Evolutionary conservation across 208 protist species (phyloP).

Genomic region (Polymyxa betae): DNA sequence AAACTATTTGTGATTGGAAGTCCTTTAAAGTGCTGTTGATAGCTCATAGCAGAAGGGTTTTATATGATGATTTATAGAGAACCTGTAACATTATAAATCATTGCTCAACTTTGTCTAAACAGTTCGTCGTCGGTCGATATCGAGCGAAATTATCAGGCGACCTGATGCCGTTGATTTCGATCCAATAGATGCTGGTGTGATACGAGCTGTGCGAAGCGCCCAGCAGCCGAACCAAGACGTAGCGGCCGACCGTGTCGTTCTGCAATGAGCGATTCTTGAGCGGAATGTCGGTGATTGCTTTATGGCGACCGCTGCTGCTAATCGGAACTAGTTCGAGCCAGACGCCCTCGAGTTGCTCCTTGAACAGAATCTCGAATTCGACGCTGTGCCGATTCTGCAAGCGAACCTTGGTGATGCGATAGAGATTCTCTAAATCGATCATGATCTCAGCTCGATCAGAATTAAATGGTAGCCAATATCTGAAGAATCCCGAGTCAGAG

Average conservation of each 20-base stretch:
- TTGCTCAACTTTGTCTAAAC: too few species aligned
- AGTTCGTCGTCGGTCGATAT: too few species aligned
- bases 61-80: too few species aligned
- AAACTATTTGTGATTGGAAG: too few species aligned
- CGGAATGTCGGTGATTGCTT: neutral
- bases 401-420: neutral
- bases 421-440: neutral
- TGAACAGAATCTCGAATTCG: slow-evolving; percentile 48
- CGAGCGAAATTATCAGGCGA: too few species aligned
- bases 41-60: too few species aligned
- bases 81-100: too few species aligned
- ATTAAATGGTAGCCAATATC: slow-evolving; percentile 20
- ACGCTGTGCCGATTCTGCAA: slow-evolving; percentile 48
- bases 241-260: neutral
- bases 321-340: slow-evolving; percentile 17
- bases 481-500: too few species aligned
- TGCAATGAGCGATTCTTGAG: neutral
- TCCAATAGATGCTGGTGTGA: slow-evolving; percentile 53
- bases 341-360: neutral
- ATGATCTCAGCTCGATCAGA: slow-evolving; percentile 23
- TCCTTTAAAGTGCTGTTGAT: too few species aligned
- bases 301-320: slow-evolving; percentile 2
- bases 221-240: slow-evolving; percentile 16
- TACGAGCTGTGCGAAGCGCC: neutral
- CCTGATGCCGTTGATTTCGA: slow-evolving; percentile 13